Base-by-base conservation (phyloP, 495 filamentous ascomycete species). In the Eremomyces bilateralis region DNA sequence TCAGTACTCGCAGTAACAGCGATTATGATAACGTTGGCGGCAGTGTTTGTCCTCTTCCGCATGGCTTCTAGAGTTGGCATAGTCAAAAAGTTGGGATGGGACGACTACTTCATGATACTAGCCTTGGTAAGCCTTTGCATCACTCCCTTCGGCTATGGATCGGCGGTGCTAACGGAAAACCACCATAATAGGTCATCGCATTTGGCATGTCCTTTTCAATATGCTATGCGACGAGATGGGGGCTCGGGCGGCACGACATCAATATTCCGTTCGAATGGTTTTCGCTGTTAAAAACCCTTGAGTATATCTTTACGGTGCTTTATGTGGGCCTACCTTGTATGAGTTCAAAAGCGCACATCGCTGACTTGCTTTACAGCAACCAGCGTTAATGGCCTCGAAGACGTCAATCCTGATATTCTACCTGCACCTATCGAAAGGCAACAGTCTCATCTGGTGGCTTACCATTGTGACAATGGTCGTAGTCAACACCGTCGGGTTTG, bases 381-480 rank as follows among this genome's bases (percentile, higher is more conserved):
- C 85, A 10, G 76, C 81, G 3, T 64, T 93, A 35, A 80, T 81
- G 74, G 67, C 70, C 1, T 73, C 81, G 32, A 95, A 93, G 56
- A 81, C 80, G 3, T 85, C 80, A n/a, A 81, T 95, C 42, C 65
- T 92, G 33, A 55, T 84, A 38, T 93, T 90, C 51, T 92, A 81
- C 57, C 63, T 91, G 20, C 71, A 75, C 21, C 56, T 92, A 33
- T 74, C 80, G 4, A 73, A 69, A 43, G 72, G 72, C 21, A 73
- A 82, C 28, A 72, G 73, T 42, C 56, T 80, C 20, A 71, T 83
- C 45, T 65, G 70, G 42, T 67, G 69, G 54, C 63, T 68, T 2
- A 80, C 75, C 16, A 76, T 77, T 57, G 61, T 59, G 13, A 78
- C 77, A 2, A 53, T 90, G 4, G 52, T 57, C 21, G 67, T 83